These are phyloP conservation scores for Fusarium virguliforme DNA, from an alignment of 2,329 filamentous ascomycete species.

Conservation along the genomic window DNA sequence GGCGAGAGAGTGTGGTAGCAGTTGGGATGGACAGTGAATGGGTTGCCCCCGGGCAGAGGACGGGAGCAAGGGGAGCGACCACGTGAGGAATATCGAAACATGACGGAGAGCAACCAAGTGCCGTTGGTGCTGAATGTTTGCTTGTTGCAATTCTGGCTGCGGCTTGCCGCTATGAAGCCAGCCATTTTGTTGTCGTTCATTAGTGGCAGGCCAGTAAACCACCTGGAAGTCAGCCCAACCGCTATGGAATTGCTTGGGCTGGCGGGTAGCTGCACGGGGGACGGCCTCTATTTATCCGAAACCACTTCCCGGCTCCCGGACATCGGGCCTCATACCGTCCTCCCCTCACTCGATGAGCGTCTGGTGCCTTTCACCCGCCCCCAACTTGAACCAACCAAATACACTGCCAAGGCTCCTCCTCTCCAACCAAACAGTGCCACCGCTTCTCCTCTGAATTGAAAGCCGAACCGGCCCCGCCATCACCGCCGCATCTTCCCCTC, in stretches of 20 bases:
- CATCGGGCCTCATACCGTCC: slow-evolving; percentile 25
- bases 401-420: slow-evolving; percentile 30
- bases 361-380: slow-evolving; percentile 3
- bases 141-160: slow-evolving; percentile 2
- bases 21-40: slow-evolving; percentile 39
- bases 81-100: slow-evolving; percentile 3
- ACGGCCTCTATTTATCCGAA: slow-evolving; percentile 38
- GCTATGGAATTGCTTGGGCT: no score
- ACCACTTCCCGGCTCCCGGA: slow-evolving; percentile 23
- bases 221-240: not conserved
- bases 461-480: slow-evolving; percentile 49
- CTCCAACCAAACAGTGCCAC: slow-evolving; percentile 11
- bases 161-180: slow-evolving; percentile 9
- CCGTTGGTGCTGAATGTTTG: not conserved
- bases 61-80: not conserved
- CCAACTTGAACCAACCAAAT: slow-evolving; percentile 30
- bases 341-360: slow-evolving; percentile 16
- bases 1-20: slow-evolving; percentile 16
- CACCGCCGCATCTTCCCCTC: slow-evolving; percentile 48
- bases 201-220: not conserved
- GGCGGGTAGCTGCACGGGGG: not conserved
- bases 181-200: slow-evolving; percentile 1
- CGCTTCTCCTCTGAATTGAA: slow-evolving; percentile 30
- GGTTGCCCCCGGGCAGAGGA: slow-evolving; percentile 4
- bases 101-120: not conserved